phyloP scores from a whole-genome alignment of 225 moss, liverwort and hornwort genomes.

The Thuidium tamariscinum region DNA sequence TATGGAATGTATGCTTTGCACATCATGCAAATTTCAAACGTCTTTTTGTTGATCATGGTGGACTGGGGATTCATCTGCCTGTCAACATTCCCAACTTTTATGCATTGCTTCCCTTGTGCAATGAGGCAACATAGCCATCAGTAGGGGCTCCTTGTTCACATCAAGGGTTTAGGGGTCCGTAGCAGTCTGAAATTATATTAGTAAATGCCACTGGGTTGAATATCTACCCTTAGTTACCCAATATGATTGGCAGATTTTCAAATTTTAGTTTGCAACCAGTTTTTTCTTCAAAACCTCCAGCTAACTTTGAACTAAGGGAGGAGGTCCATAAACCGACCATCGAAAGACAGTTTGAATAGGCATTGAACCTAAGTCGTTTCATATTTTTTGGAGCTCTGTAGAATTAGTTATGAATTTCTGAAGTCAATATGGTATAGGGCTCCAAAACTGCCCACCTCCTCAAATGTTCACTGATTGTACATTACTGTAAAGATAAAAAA shows the following conservation, averaged over 20 bases:
- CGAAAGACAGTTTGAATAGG: too few relatives aligned
- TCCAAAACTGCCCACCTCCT: too few relatives aligned
- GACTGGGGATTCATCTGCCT: not conserved
- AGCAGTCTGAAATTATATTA: not conserved
- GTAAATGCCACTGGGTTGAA: not conserved
- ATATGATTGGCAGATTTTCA: not conserved
- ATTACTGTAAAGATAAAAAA: too few relatives aligned
- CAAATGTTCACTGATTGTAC: too few relatives aligned
- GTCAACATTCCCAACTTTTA: not conserved
- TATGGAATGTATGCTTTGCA: not conserved
- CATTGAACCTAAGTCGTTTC: too few relatives aligned
- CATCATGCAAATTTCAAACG: not conserved
- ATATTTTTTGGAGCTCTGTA: too few relatives aligned
- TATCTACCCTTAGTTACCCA: not conserved
- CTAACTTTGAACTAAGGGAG: too few relatives aligned
- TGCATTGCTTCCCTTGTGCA: not conserved
- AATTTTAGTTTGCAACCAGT: too few relatives aligned
- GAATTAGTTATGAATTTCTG: too few relatives aligned
- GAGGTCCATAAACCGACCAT: too few relatives aligned
- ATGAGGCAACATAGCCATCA: not conserved
- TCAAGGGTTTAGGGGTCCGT: not conserved
- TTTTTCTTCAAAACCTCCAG: too few relatives aligned
- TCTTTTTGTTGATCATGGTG: not conserved
- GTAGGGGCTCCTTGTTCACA: rapidly evolving
- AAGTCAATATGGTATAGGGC: too few relatives aligned